Evolutionary conservation across 257 asterid species (phyloP), one percentile per base, ranked within the genome.

Genomic region (Rehmannia glutinosa): DNA sequence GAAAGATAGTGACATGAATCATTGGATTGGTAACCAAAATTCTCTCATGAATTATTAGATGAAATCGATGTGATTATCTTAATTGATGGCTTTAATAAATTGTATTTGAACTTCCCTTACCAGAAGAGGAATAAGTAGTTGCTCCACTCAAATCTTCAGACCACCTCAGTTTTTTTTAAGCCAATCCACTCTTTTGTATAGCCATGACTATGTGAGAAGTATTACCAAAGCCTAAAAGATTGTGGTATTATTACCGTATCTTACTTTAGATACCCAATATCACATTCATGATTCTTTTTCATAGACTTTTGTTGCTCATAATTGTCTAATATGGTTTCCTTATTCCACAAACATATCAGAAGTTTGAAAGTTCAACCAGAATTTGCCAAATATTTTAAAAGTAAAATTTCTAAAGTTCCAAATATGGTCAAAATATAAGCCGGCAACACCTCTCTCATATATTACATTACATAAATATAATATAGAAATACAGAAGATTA

Each of bases 11-110:
- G 67, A 30, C 38, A 47, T 24, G 51, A 69, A 75, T 75, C 68
- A 75, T 75, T 75, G 45, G 71, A 57, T 63, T 45, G 49, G 20
- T 59, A 46, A 43, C 65, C 65, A 20, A 60, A 43, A 4, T 53
- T 47, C 2, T 1, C 25, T 65, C 35, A 45, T 66, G 38, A 33
- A 62, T 62, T 47, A 64, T 43, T 43, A 32, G n/a, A n/a, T n/a
- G n/a, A n/a, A n/a, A n/a, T n/a, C n/a, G n/a, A n/a, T n/a, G n/a
- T n/a, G n/a, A n/a, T n/a, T n/a, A n/a, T n/a, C n/a, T n/a, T n/a
- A n/a, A n/a, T n/a, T n/a, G n/a, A n/a, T n/a, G n/a, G n/a, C n/a
- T n/a, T n/a, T n/a, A n/a, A n/a, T n/a, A n/a, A n/a, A n/a, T n/a
- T n/a, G n/a, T n/a, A n/a, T n/a, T n/a, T n/a, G n/a, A n/a, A n/a